These are phyloP conservation scores for Colletotrichum eleusines DNA, from an alignment of 2,329 filamentous ascomycete genomes.

Conservation along the genomic window DNA sequence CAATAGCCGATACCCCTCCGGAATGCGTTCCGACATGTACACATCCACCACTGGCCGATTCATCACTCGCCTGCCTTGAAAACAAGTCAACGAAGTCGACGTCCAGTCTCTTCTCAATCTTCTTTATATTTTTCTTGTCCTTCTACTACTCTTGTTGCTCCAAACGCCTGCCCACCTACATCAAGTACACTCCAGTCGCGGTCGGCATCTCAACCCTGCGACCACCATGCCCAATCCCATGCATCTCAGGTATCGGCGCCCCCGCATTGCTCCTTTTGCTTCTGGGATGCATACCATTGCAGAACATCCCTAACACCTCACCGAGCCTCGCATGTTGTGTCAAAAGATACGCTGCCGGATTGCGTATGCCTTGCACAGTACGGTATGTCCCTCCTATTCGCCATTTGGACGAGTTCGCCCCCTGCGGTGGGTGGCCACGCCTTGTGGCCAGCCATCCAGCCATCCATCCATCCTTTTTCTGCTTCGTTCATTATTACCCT, in stretches of 20 bases:
- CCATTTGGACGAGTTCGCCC: neutral
- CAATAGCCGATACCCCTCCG: neutral
- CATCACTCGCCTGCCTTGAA: neutral
- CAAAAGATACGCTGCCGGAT: neutral
- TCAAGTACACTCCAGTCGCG: too few relatives aligned
- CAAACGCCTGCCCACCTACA: too few relatives aligned
- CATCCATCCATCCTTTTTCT: neutral
- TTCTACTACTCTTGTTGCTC: neutral
- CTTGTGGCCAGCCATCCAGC: neutral
- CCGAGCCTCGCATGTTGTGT: neutral
- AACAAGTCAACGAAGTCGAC: neutral
- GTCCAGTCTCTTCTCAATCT: neutral
- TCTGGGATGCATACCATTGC: neutral
- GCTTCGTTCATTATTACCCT: neutral
- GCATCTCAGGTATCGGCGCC: neutral
- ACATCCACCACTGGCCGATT: constrained; percentile 1
- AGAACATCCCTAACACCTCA: neutral
- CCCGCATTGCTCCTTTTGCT: neutral
- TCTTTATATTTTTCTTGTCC: neutral
- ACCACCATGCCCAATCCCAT: neutral
- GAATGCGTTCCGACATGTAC: neutral
- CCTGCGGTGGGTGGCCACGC: neutral
- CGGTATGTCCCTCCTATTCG: neutral
- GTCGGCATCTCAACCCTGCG: neutral
- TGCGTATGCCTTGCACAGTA: neutral